Evolutionary conservation across 2,329 filamentous ascomycete genomes (phyloP), one percentile per base, ranked within the genome.

Genomic region (Sarocladium kiliense): DNA sequence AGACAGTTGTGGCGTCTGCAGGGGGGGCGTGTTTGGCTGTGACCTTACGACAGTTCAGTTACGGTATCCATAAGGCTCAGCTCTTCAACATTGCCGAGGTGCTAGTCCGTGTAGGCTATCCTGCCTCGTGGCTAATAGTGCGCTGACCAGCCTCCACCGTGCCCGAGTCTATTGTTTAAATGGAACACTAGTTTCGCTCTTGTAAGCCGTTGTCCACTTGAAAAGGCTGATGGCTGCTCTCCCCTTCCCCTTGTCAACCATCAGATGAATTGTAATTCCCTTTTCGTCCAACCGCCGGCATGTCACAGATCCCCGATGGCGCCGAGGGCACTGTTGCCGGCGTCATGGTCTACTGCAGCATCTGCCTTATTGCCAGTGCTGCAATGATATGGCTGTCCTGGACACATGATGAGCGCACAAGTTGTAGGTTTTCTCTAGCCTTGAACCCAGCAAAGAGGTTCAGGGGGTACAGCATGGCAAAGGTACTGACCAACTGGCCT

Each of bases 1-100:
- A 44, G 41, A 44, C 41, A 44, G 21, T 44, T 44, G 41, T 44
- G 41, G 41, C 41, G 41, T 44, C 41, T 44, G 41, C 41, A 44
- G 41, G 41, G 41, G 36, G 5, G 36, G 30, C 30, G 30, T 32
- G 30, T 12, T 32, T 32, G 30, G 30, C 7, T 12, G n/a, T 16
- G 7, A 39, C 11, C 9, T 16, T 5, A 18, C 16, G 36, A n/a
- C 5, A 39, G n/a, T 5, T 5, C 9, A 39, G 11, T 18, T 16
- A 9, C 6, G 7, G 5, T 18, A 6, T 39, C n/a, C 14, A 9
- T 34, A 7, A 41, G 9, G 18, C 37, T 10, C 37, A 41, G 11
- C 9, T 12, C 37, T 41, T 41, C n/a, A n/a, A n/a, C n/a, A n/a
- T n/a, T n/a, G n/a, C n/a, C n/a, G n/a, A n/a, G n/a, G n/a, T n/a